Percentiles rank a stretch among this genome's conserved stretches.
These are phyloP conservation scores for Haberlea rhodopensis DNA, from an alignment of 257 asterid genomes.

Conservation along the genomic window DNA sequence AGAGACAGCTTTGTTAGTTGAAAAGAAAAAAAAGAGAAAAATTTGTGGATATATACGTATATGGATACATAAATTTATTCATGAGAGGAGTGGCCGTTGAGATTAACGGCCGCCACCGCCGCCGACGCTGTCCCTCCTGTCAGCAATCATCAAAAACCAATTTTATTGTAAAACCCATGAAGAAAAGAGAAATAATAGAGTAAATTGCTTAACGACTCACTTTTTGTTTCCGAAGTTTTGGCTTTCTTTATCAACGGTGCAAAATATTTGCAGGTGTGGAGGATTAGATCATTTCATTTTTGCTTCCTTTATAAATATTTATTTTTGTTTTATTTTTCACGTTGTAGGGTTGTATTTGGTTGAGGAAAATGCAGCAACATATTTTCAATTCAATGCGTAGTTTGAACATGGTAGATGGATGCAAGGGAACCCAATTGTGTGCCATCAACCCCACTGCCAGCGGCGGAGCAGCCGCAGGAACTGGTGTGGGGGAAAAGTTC, in stretches of 20 bases:
- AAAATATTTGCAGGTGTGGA: slow-evolving; percentile 56
- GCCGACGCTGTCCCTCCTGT: slow-evolving; percentile 15
- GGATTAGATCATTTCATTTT: slow-evolving; percentile 21
- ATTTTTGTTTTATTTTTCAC: slow-evolving; percentile 12
- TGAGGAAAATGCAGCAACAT: slow-evolving; percentile 74
- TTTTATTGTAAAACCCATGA: neutral
- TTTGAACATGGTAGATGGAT: slow-evolving; percentile 76
- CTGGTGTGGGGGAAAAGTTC: slow-evolving; percentile 65
- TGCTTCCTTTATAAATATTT: slow-evolving; percentile 3
- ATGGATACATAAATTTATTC: neutral
- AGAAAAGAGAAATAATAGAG: slow-evolving; percentile 6
- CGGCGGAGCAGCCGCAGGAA: slow-evolving; percentile 43
- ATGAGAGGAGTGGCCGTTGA: slow-evolving; percentile 30
- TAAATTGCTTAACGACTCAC: slow-evolving; percentile 40
- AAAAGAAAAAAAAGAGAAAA: neutral
- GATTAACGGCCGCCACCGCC: slow-evolving; percentile 23
- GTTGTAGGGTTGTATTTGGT: slow-evolving; percentile 27
- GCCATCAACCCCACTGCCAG: slow-evolving; percentile 45
- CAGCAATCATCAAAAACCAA: slow-evolving; percentile 14
- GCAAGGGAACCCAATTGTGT: slow-evolving; percentile 59
- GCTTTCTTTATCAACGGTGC: slow-evolving; percentile 40
- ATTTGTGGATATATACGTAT: neutral
- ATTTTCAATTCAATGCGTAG: slow-evolving; percentile 73
- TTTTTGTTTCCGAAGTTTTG: slow-evolving; percentile 17
- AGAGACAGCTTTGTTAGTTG: neutral